Percentiles rank a stretch among this genome's conserved stretches.
phyloP scores from a whole-genome alignment of 495 filamentous ascomycete species.

The Terfezia claveryi region DNA sequence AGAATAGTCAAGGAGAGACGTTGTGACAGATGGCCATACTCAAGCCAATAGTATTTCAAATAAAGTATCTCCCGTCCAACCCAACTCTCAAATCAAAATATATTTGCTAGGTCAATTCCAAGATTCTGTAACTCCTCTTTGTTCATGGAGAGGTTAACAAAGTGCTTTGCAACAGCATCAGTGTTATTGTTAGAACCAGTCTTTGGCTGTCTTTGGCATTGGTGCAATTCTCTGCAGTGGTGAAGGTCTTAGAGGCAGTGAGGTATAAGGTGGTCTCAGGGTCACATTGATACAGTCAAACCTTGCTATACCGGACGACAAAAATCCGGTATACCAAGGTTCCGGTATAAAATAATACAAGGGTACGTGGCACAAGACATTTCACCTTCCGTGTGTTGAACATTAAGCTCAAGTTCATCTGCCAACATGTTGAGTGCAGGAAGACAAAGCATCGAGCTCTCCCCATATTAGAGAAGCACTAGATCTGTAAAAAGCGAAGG shows the following conservation, averaged over 20 bases:
- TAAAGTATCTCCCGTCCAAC: constrained; percentile 93
- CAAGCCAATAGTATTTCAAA: constrained; percentile 95
- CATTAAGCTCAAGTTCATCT: no score
- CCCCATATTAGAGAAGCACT: no score
- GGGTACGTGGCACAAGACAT: no score
- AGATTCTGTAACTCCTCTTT: constrained; percentile 89
- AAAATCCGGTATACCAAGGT: no score
- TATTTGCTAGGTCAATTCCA: constrained; percentile 91
- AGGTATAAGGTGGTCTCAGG: constrained; percentile 96
- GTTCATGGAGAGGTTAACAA: constrained; percentile 94
- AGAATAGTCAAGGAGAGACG: no score
- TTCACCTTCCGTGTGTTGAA: no score
- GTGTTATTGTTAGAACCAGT: constrained; percentile 65
- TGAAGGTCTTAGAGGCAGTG: constrained; percentile 97
- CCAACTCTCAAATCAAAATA: constrained; percentile 92
- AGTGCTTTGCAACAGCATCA: constrained; percentile 88
- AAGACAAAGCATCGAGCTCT: no score
- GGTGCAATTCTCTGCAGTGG: constrained; percentile 87
- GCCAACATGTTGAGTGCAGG: no score
- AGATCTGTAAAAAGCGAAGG: no score
- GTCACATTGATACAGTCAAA: constrained; percentile 59
- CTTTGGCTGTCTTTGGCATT: constrained; percentile 93
- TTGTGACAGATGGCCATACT: constrained; percentile 84
- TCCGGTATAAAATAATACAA: no score
- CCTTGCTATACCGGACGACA: no score